Base-by-base conservation (phyloP, 23 red algal genomes). In the Gracilaria vermiculophylla region DNA sequence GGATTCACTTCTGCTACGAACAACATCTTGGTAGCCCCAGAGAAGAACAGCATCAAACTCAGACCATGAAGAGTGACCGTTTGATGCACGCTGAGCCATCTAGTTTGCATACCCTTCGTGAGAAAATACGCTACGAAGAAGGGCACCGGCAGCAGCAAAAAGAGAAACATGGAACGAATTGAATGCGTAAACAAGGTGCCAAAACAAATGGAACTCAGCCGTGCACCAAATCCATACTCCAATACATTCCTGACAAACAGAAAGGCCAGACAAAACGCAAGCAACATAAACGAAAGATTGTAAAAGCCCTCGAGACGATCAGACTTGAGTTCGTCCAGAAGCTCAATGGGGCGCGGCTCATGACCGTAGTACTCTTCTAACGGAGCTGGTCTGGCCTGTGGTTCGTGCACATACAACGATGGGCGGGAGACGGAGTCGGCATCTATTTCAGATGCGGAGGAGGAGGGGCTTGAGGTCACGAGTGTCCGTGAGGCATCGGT, bases 261-360 rank as follows among this genome's bases (percentile, higher is more conserved):
- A 80, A 87, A 97, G n/a, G 87, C 58, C 17, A 97, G 82, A 64
- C 75, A 62, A 55, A 97, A 97, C 74, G 77, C 80, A 25, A 97
- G 81, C 16, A 97, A 16, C 29, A 97, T 72, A 34, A 97, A 93
- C 32, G 70, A 82, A 39, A 97, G 88, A 44, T 97, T 97, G 55
- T 93, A 97, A 31, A 97, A 82, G 20, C 94, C 94, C 41, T 97
- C 94, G 3, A 93, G 72, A 42, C 87, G 90, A 64, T 77, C 43
- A 15, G 88, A 88, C 53, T 97, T 97, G 51, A 97, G 76, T 58
- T 97, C 94, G 23, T 65, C 69, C 34, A 97, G 34, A 27, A 97
- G 20, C 8, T 97, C 75, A 14, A 91, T 31, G 58, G 65, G 53
- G 29, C 70, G 69, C 20, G 85, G 85, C 29, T 89, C 72, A 36